phyloP scores from a whole-genome alignment of 179 eudicot species.

The Silene coronaria region DNA sequence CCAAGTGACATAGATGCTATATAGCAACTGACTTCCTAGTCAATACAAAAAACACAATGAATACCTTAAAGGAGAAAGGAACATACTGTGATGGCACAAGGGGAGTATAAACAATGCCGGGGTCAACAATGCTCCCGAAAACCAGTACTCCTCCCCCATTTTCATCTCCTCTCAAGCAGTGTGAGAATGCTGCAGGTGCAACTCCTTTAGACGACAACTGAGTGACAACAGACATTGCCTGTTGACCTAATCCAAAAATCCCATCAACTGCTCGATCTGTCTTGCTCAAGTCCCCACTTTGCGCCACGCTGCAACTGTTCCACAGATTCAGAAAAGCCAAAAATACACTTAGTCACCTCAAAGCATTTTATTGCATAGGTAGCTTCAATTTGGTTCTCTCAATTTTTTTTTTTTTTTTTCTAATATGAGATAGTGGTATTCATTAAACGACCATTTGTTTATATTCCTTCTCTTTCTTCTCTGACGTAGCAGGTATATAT shows the following conservation, averaged over 20 bases:
- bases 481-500: too few species aligned
- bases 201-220: conserved; percentile 81
- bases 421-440: conserved; percentile 39
- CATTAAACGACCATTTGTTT: neutral
- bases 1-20: neutral
- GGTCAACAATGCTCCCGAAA: conserved; percentile 82
- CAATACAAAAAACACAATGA: neutral
- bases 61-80: conserved; percentile 16
- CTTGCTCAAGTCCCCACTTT: conserved; percentile 81
- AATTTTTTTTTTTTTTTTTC: too few species aligned
- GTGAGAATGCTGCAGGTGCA: conserved; percentile 76
- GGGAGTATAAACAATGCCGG: conserved; percentile 84
- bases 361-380: conserved; percentile 59
- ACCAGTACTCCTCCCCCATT: conserved; percentile 90
- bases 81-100: conserved; percentile 91
- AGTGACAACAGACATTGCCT: conserved; percentile 72
- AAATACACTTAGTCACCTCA: neutral
- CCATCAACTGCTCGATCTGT: conserved; percentile 93
- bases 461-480: too few species aligned
- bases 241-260: conserved; percentile 96
- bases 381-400: too few species aligned
- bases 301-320: conserved; percentile 77
- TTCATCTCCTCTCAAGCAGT: conserved; percentile 70
- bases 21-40: neutral
- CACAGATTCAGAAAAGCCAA: conserved; percentile 10